A percentile compares a stretch with the other conserved stretches of the same genome.
phyloP scores from a whole-genome alignment of 1,284 basidiomycete genomes.

The Sanghuangporus sanghuang region DNA sequence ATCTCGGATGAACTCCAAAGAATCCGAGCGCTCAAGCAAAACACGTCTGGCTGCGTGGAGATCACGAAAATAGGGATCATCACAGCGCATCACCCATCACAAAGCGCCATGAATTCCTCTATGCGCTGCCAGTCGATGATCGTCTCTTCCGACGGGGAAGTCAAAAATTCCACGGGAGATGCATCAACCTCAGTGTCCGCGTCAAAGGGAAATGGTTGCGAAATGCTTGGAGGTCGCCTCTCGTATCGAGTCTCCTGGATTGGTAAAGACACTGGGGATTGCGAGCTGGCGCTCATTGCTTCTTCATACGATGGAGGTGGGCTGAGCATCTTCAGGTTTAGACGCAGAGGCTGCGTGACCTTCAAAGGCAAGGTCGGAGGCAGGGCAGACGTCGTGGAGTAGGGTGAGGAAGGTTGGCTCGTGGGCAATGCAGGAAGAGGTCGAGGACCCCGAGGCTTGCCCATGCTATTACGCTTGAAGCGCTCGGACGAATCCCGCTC shows the following conservation, averaged over 20 bases:
- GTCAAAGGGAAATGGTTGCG: constrained; percentile 1
- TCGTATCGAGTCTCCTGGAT: neutral
- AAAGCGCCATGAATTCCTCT: constrained; percentile 13
- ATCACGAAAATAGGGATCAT: neutral
- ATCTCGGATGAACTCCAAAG: neutral
- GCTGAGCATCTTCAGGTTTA: constrained; percentile 5
- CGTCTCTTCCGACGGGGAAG: constrained; percentile 8
- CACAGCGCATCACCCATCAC: neutral
- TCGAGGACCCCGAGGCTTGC: constrained; percentile 13
- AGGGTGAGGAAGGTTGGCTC: constrained; percentile 9
- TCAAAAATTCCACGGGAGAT: constrained; percentile 4
- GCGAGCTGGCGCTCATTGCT: constrained; percentile 2
- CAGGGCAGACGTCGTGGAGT: neutral
- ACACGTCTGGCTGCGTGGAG: neutral
- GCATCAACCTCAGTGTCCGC: neutral
- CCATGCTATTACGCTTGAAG: neutral
- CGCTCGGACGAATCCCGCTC: neutral
- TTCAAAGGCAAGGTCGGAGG: neutral
- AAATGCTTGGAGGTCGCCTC: neutral
- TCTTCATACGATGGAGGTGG: constrained; percentile 14
- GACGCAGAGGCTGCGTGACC: constrained; percentile 5
- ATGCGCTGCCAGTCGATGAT: constrained; percentile 17
- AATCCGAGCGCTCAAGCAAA: constrained; percentile 1
- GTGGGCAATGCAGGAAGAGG: constrained; percentile 16
- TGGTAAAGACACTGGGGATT: neutral